A percentile compares a stretch with the other conserved stretches of the same genome.
Conservation (phyloP, 106 monocot species). For the Dendrobium chrysotoxum region DNA sequence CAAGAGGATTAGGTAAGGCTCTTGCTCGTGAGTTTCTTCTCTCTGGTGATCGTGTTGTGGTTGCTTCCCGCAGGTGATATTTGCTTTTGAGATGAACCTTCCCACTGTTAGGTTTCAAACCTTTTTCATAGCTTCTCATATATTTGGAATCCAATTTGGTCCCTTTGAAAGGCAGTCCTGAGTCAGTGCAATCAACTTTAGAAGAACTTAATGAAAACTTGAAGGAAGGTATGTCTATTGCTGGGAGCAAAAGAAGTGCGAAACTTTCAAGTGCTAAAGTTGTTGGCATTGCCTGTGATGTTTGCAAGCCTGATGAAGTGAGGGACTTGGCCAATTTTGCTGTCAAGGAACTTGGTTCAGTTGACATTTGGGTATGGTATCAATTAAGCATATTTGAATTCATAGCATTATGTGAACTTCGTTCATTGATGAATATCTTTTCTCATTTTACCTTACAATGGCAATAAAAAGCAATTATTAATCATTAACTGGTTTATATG, state of each 20-base stretch:
- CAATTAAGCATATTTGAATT: background rate
- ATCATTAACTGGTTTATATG: background rate
- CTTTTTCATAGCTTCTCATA: slow-evolving; percentile 4
- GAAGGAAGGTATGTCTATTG: slow-evolving; percentile 47
- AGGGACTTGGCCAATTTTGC: slow-evolving; percentile 73
- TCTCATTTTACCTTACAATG: background rate
- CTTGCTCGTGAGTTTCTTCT: slow-evolving; percentile 98
- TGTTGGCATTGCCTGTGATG: slow-evolving; percentile 92
- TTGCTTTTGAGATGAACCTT: slow-evolving; percentile 1
- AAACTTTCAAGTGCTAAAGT: slow-evolving; percentile 73
- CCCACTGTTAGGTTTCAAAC: background rate
- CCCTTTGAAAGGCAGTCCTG: slow-evolving; percentile 67
- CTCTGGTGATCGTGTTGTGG: slow-evolving; percentile 89
- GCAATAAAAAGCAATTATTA: background rate
- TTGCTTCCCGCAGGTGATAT: slow-evolving; percentile 88
- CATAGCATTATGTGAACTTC: background rate
- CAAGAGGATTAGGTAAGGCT: slow-evolving; percentile 93
- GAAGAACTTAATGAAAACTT: slow-evolving; percentile 76
- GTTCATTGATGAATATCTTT: background rate
- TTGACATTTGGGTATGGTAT: slow-evolving; percentile 86
- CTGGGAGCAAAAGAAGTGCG: slow-evolving; percentile 28
- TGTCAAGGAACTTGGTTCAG: slow-evolving; percentile 61
- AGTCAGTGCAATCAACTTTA: slow-evolving; percentile 63
- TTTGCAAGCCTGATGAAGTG: slow-evolving; percentile 85
- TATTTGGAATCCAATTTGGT: slow-evolving; percentile 11